A percentile compares a stretch with the other conserved stretches of the same genome.
phyloP scores from a whole-genome alignment of 768 basidiomycete genomes.

The Lactarius psammicola region DNA sequence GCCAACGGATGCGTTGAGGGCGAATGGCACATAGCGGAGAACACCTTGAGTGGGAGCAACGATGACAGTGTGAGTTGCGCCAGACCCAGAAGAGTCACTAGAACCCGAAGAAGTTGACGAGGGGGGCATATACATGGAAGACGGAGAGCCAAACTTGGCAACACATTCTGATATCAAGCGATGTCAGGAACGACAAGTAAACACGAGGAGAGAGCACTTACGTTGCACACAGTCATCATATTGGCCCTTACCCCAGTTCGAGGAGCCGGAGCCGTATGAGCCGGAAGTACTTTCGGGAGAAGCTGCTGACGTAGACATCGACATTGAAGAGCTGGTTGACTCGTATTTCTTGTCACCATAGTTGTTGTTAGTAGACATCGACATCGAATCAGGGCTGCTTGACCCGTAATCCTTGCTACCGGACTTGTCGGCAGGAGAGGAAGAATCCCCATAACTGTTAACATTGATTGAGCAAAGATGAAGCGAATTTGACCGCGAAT shows the following conservation, averaged over 20 bases:
- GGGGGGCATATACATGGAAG: constrained; percentile 34
- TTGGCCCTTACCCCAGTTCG: constrained; percentile 53
- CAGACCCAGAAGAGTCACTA: constrained; percentile 42
- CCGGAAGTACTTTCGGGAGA: constrained; percentile 37
- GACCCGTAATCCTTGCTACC: too few species aligned
- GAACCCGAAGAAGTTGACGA: constrained; percentile 32
- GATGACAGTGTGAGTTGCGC: constrained; percentile 70
- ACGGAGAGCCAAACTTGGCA: constrained; percentile 51
- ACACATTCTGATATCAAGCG: constrained; percentile 52
- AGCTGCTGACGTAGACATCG: constrained; percentile 12
- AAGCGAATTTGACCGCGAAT: background rate
- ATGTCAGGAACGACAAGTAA: constrained; percentile 10
- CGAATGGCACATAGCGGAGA: constrained; percentile 72
- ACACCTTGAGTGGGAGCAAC: constrained; percentile 78
- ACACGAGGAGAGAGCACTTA: constrained; percentile 39
- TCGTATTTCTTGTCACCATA: constrained; percentile 25
- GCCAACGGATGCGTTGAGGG: constrained; percentile 70
- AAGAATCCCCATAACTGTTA: constrained; percentile 26
- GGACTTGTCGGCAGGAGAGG: background rate
- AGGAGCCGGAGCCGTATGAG: constrained; percentile 67
- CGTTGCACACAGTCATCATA: constrained; percentile 72
- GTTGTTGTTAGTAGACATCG: too few species aligned
- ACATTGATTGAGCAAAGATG: background rate
- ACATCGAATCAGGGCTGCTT: too few species aligned
- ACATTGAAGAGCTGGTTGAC: constrained; percentile 28